These are phyloP conservation scores for Zhuliangozyma parablackwelliae DNA, from an alignment of 1,139 yeast species.

Conservation along the genomic window DNA sequence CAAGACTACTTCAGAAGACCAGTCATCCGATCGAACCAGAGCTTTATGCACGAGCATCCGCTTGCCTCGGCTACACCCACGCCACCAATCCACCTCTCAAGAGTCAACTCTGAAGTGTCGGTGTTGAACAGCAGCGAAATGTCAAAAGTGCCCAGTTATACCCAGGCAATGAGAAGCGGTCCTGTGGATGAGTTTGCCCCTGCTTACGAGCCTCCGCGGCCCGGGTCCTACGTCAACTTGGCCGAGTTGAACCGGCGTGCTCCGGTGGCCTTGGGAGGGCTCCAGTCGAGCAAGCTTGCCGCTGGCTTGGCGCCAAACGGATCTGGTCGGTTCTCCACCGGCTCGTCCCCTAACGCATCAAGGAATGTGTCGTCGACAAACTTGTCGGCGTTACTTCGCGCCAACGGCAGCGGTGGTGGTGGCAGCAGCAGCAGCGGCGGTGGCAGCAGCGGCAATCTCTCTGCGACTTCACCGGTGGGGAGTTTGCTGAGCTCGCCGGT, in stretches of 20 bases:
- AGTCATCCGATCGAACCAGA: conserved; percentile 10
- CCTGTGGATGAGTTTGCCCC: conserved; percentile 55
- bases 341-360: conserved; percentile 27
- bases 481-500: conserved; percentile 4
- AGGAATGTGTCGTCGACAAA: conserved; percentile 24
- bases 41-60: conserved; percentile 8
- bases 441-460: conserved; percentile 6
- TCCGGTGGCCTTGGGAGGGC: conserved; percentile 6
- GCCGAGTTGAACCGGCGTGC: conserved; percentile 18
- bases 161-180: conserved; percentile 60
- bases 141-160: conserved; percentile 78
- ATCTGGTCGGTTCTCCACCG: conserved; percentile 16
- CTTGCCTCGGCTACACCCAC: conserved; percentile 28
- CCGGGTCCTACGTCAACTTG: conserved; percentile 36
- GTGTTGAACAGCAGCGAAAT: conserved; percentile 22
- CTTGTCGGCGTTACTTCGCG: conserved; percentile 9
- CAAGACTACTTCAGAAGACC: conserved; percentile 4
- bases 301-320: conserved; percentile 18
- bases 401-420: neutral
- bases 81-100: conserved; percentile 56
- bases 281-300: conserved; percentile 11
- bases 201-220: conserved; percentile 54
- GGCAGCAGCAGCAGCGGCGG: neutral
- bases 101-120: conserved; percentile 46
- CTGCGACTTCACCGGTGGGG: neutral